phyloP scores from a whole-genome alignment of 495 filamentous ascomycete genomes.

The Neurospora intermedia region DNA sequence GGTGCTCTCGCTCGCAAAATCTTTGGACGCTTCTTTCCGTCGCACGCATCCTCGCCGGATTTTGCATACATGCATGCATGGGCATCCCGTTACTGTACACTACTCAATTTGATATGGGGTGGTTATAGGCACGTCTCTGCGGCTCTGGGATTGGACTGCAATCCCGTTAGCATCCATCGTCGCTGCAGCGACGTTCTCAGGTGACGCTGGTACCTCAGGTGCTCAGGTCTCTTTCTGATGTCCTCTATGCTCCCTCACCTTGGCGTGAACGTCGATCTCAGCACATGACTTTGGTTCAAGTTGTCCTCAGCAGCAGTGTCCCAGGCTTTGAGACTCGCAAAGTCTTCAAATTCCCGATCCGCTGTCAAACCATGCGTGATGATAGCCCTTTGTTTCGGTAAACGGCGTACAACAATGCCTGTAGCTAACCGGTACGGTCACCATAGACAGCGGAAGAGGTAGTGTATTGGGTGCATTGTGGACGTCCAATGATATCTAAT shows the following conservation, averaged over 20 bases:
- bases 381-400: background rate
- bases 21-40: background rate
- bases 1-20: background rate
- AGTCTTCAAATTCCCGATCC: background rate
- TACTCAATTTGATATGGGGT: background rate
- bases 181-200: background rate
- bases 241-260: background rate
- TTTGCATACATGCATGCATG: background rate
- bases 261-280: background rate
- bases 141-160: background rate
- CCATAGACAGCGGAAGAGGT: background rate
- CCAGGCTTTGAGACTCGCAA: background rate
- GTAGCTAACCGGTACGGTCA: background rate
- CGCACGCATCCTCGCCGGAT: background rate
- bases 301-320: background rate
- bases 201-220: background rate
- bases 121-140: background rate
- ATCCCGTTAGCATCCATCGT: background rate
- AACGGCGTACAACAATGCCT: background rate
- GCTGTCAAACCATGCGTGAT: background rate
- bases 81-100: background rate
- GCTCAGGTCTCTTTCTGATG: background rate
- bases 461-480: background rate
- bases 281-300: background rate
- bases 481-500: background rate